Conservation (phyloP, 2,329 filamentous ascomycete genomes). For the Myrmaecium sp. region DNA sequence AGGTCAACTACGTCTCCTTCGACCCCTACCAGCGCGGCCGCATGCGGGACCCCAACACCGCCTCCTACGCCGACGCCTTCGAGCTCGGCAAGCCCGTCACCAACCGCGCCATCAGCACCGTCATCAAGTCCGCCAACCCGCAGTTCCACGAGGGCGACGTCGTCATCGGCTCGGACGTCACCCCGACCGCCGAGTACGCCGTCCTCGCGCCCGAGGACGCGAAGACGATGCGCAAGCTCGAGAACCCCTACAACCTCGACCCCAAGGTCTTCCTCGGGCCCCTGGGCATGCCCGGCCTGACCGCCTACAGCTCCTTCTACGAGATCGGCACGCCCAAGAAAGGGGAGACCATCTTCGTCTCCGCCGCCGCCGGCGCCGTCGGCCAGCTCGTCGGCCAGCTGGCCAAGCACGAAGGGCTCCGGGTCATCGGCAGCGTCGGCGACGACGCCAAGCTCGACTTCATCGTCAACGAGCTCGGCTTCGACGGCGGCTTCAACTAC, state of each 20-base stretch:
- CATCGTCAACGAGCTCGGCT: conserved; percentile 50
- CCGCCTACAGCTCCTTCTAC: conserved; percentile 58
- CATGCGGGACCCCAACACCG: conserved; percentile 48
- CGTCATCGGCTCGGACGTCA: conserved; percentile 31
- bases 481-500: conserved; percentile 72
- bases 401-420: conserved; percentile 64
- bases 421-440: conserved; percentile 65
- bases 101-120: conserved; percentile 47
- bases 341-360: conserved; percentile 70
- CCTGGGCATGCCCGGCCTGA: conserved; percentile 63
- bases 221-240: conserved; percentile 34
- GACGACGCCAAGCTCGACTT: conserved; percentile 66
- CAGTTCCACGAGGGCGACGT: conserved; percentile 53
- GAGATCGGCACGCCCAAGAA: conserved; percentile 59
- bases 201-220: conserved; percentile 32
- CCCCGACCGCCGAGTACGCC: conserved; percentile 55
- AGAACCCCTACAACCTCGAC: conserved; percentile 54
- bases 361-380: conserved; percentile 63
- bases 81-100: conserved; percentile 44
- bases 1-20: conserved; percentile 58
- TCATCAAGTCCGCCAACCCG: conserved; percentile 50
- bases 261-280: conserved; percentile 53
- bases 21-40: conserved; percentile 74
- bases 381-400: conserved; percentile 72
- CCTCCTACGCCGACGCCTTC: conserved; percentile 54